Evolutionary conservation across 2,329 filamentous ascomycete species (phyloP).

Genomic region (Aspergillus costaricaensis): DNA sequence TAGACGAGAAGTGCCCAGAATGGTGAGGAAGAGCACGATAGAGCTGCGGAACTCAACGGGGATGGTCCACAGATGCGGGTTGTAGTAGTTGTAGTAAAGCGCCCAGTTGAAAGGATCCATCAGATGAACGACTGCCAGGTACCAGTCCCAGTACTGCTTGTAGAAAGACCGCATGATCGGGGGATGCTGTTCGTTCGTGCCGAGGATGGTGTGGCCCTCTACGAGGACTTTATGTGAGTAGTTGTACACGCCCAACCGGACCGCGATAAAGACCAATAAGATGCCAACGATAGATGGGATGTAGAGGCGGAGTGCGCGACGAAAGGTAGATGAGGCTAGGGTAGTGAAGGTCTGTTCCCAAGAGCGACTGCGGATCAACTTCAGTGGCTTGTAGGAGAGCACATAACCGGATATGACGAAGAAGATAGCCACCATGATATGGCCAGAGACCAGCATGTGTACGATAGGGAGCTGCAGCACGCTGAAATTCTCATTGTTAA

Average conservation of each 20-base stretch:
- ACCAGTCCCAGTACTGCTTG: conserved; percentile 42
- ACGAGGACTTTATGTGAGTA: conserved; percentile 39
- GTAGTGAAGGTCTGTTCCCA: conserved; percentile 44
- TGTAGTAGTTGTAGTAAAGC: conserved; percentile 47
- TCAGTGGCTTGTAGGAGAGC: conserved; percentile 47
- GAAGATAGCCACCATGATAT: conserved; percentile 52
- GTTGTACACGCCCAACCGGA: conserved; percentile 45
- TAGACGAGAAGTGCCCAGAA: conserved; percentile 44
- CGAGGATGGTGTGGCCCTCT: conserved; percentile 41
- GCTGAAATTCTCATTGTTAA: conserved; percentile 42
- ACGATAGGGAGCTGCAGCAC: conserved; percentile 46
- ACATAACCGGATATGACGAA: conserved; percentile 53
- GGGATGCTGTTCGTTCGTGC: conserved; percentile 48
- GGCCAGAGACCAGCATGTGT: conserved; percentile 47
- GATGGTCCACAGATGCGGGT: conserved; percentile 51
- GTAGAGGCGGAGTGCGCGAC: conserved; percentile 46
- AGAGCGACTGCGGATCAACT: conserved; percentile 39
- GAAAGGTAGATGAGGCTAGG: conserved; percentile 47
- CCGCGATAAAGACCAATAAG: conserved; percentile 44
- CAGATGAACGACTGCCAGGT: conserved; percentile 36
- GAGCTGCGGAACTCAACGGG: conserved; percentile 50
- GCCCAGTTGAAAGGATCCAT: conserved; percentile 43
- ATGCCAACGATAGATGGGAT: conserved; percentile 45
- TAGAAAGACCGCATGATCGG: conserved; percentile 34
- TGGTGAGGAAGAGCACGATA: conserved; percentile 45